phyloP scores from a whole-genome alignment of 73 alveolate species.

The Tetrahymena malaccensis region DNA sequence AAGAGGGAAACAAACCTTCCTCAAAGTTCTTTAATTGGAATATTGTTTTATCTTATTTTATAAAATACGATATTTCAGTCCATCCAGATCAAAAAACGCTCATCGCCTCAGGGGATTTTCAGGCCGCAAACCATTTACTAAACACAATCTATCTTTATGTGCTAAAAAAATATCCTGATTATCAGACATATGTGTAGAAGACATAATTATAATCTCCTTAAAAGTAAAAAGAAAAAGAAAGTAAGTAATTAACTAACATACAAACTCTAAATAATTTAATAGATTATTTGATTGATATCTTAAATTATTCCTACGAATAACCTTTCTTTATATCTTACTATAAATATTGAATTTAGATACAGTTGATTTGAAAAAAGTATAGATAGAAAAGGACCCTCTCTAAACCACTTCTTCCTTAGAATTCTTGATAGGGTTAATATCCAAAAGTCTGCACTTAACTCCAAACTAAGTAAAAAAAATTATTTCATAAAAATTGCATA shows the following conservation, averaged over 20 bases:
- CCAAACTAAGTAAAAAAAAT: background rate
- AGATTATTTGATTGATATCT: background rate
- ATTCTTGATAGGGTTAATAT: background rate
- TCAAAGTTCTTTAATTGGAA: background rate
- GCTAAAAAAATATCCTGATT: background rate
- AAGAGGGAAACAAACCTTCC: background rate
- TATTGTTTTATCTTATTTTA: background rate
- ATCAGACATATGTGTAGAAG: background rate
- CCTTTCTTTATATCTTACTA: background rate
- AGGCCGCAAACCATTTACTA: background rate
- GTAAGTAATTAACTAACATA: background rate
- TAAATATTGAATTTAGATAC: background rate
- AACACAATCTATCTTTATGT: background rate
- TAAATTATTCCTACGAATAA: background rate
- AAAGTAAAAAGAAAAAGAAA: background rate
- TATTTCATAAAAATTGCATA: no score
- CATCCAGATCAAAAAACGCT: background rate
- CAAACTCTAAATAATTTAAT: background rate
- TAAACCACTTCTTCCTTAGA: background rate
- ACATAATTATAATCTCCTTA: background rate
- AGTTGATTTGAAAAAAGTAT: background rate
- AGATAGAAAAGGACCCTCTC: background rate
- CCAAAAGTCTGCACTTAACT: background rate
- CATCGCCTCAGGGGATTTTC: background rate
- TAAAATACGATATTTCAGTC: background rate